Percentiles rank a stretch among this genome's conserved stretches.
These are phyloP conservation scores for Teunomyces barrocoloradensis DNA, from an alignment of 805 yeast genomes.

Conservation along the genomic window DNA sequence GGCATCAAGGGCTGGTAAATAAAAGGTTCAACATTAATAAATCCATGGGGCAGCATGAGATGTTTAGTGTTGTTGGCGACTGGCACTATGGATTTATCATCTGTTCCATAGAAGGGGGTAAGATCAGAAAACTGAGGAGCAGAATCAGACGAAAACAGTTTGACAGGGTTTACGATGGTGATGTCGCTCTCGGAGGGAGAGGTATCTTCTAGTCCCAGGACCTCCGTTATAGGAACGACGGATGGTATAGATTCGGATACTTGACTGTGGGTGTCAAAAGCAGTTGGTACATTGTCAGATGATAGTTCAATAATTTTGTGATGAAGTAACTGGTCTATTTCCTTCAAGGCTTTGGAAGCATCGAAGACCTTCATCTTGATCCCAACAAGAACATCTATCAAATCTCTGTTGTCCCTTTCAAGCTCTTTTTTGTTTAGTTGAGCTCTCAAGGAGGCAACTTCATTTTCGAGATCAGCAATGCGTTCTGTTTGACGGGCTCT, in stretches of 20 bases:
- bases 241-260: neutral
- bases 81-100: neutral
- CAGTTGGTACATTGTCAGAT: neutral
- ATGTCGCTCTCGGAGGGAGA: conserved; percentile 1
- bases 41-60: neutral
- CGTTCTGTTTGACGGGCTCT: conserved; percentile 1
- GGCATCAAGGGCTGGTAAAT: neutral
- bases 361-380: neutral
- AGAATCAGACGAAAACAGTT: neutral
- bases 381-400: neutral
- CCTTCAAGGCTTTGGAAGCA: conserved; percentile 3
- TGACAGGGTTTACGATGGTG: neutral
- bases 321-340: neutral
- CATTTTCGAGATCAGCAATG: neutral
- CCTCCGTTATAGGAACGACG: neutral
- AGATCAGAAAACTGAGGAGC: neutral
- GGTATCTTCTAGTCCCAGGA: neutral
- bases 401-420: neutral
- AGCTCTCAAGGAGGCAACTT: neutral
- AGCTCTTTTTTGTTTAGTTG: neutral
- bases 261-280: neutral
- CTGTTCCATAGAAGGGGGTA: neutral
- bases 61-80: neutral
- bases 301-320: neutral
- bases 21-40: neutral